These are phyloP conservation scores for Monosporozyma solicola DNA, from an alignment of 805 yeast species.

Conservation along the genomic window DNA sequence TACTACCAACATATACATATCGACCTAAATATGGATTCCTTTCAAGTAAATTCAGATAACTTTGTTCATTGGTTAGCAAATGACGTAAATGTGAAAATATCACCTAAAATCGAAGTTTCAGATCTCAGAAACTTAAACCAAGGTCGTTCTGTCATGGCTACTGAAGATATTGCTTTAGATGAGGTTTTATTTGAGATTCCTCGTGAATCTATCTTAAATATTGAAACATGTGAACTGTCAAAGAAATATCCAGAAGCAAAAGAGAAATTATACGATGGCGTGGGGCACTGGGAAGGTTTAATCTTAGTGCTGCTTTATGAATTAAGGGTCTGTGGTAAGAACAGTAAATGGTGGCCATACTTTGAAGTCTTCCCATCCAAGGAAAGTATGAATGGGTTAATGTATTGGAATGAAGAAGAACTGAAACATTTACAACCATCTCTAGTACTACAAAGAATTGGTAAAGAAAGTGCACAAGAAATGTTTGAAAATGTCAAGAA, in stretches of 20 bases:
- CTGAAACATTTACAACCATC: slow-evolving; percentile 56
- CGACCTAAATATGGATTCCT: slow-evolving; percentile 15
- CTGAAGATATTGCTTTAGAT: slow-evolving; percentile 46
- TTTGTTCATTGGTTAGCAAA: slow-evolving; percentile 40
- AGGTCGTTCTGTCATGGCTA: slow-evolving; percentile 74
- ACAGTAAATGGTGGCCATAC: slow-evolving; percentile 61
- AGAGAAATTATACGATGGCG: slow-evolving; percentile 31
- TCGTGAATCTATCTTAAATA: slow-evolving; percentile 44
- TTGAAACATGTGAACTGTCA: slow-evolving; percentile 46
- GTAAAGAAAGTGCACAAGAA: slow-evolving; percentile 54
- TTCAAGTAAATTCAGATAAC: slow-evolving; percentile 22
- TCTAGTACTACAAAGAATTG: slow-evolving; percentile 57
- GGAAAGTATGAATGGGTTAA: slow-evolving; percentile 49
- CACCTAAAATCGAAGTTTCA: slow-evolving; percentile 47
- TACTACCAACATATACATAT: slow-evolving; percentile 5
- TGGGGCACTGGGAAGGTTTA: slow-evolving; percentile 69
- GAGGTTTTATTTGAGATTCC: slow-evolving; percentile 69
- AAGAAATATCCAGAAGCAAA: slow-evolving; percentile 25
- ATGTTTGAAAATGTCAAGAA: slow-evolving; percentile 39
- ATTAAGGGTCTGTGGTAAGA: slow-evolving; percentile 34
- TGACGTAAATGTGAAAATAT: slow-evolving; percentile 37
- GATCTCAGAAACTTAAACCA: slow-evolving; percentile 53
- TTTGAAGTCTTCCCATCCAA: slow-evolving; percentile 57
- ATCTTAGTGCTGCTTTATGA: slow-evolving; percentile 63
- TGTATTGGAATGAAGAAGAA: slow-evolving; percentile 72